Percentiles rank a stretch among this genome's conserved stretches.
phyloP scores from a whole-genome alignment of 73 alveolate species.

The Effrenium voratum region DNA sequence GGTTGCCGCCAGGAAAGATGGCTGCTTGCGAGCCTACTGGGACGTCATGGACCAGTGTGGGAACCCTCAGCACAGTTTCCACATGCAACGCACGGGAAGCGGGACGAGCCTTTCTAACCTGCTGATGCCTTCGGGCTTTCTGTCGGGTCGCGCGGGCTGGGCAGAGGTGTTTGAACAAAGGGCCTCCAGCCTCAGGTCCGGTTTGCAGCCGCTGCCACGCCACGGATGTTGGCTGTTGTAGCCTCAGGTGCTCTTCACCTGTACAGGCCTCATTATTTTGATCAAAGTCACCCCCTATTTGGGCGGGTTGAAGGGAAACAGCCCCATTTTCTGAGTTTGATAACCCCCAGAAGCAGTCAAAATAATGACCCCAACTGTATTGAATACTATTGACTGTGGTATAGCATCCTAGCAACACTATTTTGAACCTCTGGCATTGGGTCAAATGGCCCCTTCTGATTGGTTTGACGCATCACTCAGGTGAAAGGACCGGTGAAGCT shows the following conservation, averaged over 20 bases:
- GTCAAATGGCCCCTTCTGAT: too few relatives aligned
- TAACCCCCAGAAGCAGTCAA: too few relatives aligned
- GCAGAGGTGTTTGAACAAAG: background rate
- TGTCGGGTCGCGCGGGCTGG: background rate
- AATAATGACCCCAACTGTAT: too few relatives aligned
- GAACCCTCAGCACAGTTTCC: background rate
- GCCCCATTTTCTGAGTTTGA: too few relatives aligned
- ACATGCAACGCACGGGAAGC: background rate
- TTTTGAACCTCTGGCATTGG: too few relatives aligned
- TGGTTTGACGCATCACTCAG: background rate
- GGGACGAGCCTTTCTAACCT: background rate
- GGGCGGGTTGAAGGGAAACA: too few relatives aligned
- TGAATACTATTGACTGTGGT: too few relatives aligned
- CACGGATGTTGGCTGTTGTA: constrained; percentile 17
- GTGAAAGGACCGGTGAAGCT: constrained; percentile 7
- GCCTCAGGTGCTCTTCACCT: too few relatives aligned
- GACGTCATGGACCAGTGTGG: constrained; percentile 71
- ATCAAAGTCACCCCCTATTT: too few relatives aligned
- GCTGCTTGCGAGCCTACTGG: constrained; percentile 73
- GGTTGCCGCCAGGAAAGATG: constrained; percentile 20
- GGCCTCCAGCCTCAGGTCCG: constrained; percentile 48
- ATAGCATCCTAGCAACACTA: background rate
- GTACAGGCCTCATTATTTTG: too few relatives aligned
- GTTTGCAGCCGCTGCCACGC: constrained; percentile 37
- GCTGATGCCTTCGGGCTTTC: background rate